These are phyloP conservation scores for Cyclostephanos tholiformis DNA, from an alignment of 108 stramenopile genomes.

Conservation along the genomic window DNA sequence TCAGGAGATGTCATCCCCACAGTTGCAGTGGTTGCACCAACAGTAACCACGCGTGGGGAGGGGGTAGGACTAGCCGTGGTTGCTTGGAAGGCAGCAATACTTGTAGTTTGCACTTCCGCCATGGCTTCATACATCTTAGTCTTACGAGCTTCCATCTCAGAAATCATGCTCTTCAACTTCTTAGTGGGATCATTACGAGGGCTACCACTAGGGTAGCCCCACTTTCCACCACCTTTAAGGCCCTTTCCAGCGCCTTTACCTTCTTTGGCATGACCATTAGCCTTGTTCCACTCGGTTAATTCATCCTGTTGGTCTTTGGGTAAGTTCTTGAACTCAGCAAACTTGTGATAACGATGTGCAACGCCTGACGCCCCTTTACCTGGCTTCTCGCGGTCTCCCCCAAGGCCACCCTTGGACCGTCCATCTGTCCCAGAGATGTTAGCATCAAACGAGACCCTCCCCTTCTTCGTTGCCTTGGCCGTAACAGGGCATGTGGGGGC, in stretches of 20 bases:
- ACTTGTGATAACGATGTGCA: neutral
- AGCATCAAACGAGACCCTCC: neutral
- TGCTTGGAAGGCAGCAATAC: no score
- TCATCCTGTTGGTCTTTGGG: neutral
- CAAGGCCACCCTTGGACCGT: no score
- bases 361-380: neutral
- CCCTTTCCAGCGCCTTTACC: no score
- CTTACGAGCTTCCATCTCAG: no score
- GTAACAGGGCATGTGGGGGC: neutral
- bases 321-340: neutral
- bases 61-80: no score
- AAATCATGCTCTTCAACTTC: no score
- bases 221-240: neutral
- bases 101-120: no score
- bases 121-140: no score
- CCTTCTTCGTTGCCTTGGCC: neutral
- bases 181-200: neutral
- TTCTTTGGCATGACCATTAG: no score
- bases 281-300: neutral
- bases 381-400: neutral
- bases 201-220: neutral
- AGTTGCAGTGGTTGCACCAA: no score
- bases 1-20: no score
- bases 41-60: no score
- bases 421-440: neutral